Percentiles rank a stretch among this genome's conserved stretches.
Conservation (phyloP, 305 asterid species). For the Fraxinus floribunda region DNA sequence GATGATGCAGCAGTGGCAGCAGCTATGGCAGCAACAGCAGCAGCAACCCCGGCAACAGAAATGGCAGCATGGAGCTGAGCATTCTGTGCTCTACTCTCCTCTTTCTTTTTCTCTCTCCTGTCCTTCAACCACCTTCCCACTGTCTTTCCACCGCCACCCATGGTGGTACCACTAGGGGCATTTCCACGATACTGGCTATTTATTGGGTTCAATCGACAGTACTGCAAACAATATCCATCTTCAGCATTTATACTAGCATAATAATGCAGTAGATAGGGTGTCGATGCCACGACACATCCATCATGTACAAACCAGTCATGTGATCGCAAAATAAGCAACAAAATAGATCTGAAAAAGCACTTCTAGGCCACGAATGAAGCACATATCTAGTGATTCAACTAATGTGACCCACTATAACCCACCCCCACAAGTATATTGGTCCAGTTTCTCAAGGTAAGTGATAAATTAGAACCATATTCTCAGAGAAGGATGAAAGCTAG, state of each 20-base stretch:
- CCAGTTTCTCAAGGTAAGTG: conserved; percentile 13
- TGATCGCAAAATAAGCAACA: not conserved
- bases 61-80: conserved; percentile 98
- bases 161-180: conserved; percentile 28
- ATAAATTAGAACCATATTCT: not conserved
- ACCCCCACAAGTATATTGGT: conserved; percentile 29
- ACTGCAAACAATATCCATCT: conserved; percentile 35
- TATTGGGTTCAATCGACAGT: conserved; percentile 42
- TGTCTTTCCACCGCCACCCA: conserved; percentile 69
- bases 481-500: not conserved
- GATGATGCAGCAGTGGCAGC: conserved; percentile 94
- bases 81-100: conserved; percentile 78
- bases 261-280: not conserved
- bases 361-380: not conserved
- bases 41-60: conserved; percentile 90
- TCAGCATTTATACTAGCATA: not conserved
- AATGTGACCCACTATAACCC: not conserved
- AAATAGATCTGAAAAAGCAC: not conserved
- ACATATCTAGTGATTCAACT: not conserved
- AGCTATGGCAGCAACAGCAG: conserved; percentile 93
- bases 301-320: not conserved
- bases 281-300: not conserved
- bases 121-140: conserved; percentile 99
- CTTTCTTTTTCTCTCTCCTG: conserved; percentile 89
- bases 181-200: conserved; percentile 52